Evolutionary conservation across 345 rosid genomes (phyloP), one percentile per base, ranked within the genome.

Genomic region (Cochlearia excelsa): DNA sequence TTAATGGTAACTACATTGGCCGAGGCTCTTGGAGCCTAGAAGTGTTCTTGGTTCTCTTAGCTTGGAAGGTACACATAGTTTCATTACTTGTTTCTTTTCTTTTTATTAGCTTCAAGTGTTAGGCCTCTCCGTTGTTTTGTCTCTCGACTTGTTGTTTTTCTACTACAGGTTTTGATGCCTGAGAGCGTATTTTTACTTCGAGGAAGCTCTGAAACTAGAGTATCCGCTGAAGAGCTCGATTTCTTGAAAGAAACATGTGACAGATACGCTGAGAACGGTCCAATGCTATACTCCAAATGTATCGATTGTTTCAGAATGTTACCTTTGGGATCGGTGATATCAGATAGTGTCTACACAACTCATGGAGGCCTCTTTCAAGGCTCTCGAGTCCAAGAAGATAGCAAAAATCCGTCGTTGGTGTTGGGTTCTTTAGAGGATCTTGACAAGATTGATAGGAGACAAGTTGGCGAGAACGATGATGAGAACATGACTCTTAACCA

Each of bases 361-460:
- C 80, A 79, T 57, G 82, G 82, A 41, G 82, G 82, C 31, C 76
- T 79, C 44, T 79, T 76, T 55, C 76, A 75, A 53, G 69, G 74
- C 26, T 54, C 52, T 46, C 45, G 31, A 3, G 44, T 54, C 65
- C 70, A 35, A 9, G 58, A 67, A 39, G 62, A 63, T 9, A 59
- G 52, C 33, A 23, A 7, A 31, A 59, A 75, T 60, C 53, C 63
- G n/a, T 42, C 52, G 27, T 66, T 70, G 57, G 47, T 65, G 59
- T 44, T 76, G 65, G 82, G 82, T 48, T 73, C 72, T 33, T 26
- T 76, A 42, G 74, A 67, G 50, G 82, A 79, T 30, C 69, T 79
- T 5, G 67, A 63, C 51, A 45, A 65, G 65, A 54, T 73, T 46
- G 68, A 73, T 45, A 76, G 82, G 60, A 70, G 71, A 46, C 43